These are phyloP conservation scores for Epicoccum sorghinum DNA, from an alignment of 2,329 filamentous ascomycete genomes.

Conservation along the genomic window DNA sequence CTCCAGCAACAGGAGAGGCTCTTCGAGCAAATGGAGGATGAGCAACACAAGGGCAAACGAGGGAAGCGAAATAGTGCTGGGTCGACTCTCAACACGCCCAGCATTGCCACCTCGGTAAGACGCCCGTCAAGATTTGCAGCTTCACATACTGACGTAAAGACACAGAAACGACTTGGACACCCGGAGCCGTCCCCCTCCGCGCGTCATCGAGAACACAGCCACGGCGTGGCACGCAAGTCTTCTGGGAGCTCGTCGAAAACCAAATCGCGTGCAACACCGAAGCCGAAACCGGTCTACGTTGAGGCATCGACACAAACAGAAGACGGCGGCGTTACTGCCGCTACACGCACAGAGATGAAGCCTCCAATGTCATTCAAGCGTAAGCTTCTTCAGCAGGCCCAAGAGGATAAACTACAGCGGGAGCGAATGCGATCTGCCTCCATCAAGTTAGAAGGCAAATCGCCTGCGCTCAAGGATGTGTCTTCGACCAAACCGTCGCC, in stretches of 20 bases:
- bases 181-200: slow-evolving; percentile 45
- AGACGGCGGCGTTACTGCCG: slow-evolving; percentile 16
- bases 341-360: slow-evolving; percentile 26
- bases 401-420: slow-evolving; percentile 45
- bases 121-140: slow-evolving; percentile 15
- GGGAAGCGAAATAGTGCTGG: slow-evolving; percentile 64
- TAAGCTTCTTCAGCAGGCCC: slow-evolving; percentile 46
- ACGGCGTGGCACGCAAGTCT: slow-evolving; percentile 44
- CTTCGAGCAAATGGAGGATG: slow-evolving; percentile 66
- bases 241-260: slow-evolving; percentile 50
- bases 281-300: slow-evolving; percentile 42
- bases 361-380: slow-evolving; percentile 46
- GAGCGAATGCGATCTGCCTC: slow-evolving; percentile 46
- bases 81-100: slow-evolving; percentile 59
- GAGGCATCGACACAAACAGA: slow-evolving; percentile 45
- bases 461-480: slow-evolving; percentile 42
- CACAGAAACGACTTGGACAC: slow-evolving; percentile 47
- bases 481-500: slow-evolving; percentile 42
- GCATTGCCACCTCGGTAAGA: slow-evolving; percentile 51
- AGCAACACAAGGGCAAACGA: slow-evolving; percentile 58
- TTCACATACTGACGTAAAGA: slow-evolving; percentile 26
- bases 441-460: slow-evolving; percentile 42
- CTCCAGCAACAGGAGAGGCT: slow-evolving; percentile 67
- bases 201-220: slow-evolving; percentile 43
- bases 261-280: slow-evolving; percentile 34